phyloP scores from a whole-genome alignment of 176 grass and related monocot species.

The Tuctoria greenei region DNA sequence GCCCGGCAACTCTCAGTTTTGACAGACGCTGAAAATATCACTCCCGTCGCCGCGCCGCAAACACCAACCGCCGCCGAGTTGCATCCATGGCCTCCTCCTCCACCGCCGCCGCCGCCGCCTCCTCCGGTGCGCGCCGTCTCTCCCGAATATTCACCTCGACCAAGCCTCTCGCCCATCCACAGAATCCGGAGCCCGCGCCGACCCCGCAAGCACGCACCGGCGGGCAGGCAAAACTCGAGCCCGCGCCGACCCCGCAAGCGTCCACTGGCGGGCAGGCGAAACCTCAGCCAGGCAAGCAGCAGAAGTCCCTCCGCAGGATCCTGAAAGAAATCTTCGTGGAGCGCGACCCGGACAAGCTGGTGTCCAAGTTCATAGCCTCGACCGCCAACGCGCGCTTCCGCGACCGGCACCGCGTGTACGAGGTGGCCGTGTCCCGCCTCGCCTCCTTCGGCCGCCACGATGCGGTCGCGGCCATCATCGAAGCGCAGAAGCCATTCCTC shows the following conservation, averaged over 20 bases:
- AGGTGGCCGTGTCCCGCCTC: constrained; percentile 50
- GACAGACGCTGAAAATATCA: no score
- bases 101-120: background rate
- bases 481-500: constrained; percentile 58
- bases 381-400: constrained; percentile 38
- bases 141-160: constrained; percentile 23
- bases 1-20: no score
- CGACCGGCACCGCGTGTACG: constrained; percentile 43
- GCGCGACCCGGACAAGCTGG: constrained; percentile 55
- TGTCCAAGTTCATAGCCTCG: constrained; percentile 50
- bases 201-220: background rate
- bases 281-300: background rate
- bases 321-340: constrained; percentile 18
- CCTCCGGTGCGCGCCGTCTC: constrained; percentile 31
- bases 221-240: background rate
- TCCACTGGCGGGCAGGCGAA: background rate
- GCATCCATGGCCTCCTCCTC: constrained; percentile 18
- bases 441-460: constrained; percentile 32
- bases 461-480: constrained; percentile 47
- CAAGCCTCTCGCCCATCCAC: background rate
- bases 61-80: background rate
- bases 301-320: background rate
- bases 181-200: background rate
- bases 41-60: background rate
- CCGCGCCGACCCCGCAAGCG: background rate